Percentiles rank a stretch among this genome's conserved stretches.
Evolutionary conservation across 1,284 basidiomycete species (phyloP).

Genomic region (Cystobasidiaceae sp.): DNA sequence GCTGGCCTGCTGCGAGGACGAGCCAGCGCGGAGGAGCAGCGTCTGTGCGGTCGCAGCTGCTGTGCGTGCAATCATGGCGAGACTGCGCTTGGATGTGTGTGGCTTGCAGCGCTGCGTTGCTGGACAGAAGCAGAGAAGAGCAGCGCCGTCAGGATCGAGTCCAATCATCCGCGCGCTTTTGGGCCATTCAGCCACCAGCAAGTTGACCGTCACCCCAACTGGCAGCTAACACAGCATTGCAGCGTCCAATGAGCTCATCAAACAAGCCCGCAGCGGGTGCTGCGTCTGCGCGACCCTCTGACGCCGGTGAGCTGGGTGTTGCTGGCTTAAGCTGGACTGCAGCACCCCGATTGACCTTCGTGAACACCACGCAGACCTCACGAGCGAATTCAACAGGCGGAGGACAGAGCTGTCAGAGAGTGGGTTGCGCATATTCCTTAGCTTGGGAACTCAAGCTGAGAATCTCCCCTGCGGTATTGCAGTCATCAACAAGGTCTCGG

Average conservation of each 20-base stretch:
- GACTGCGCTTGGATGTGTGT: too few relatives aligned
- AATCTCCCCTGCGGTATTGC: neutral
- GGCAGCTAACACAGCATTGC: too few relatives aligned
- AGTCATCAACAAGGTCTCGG: constrained; percentile 67
- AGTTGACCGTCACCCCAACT: too few relatives aligned
- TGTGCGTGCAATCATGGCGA: too few relatives aligned
- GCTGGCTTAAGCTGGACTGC: neutral
- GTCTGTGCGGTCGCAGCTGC: too few relatives aligned
- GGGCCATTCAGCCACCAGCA: too few relatives aligned
- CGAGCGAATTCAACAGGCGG: constrained; percentile 28
- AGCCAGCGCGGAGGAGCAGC: too few relatives aligned
- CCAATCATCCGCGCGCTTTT: too few relatives aligned
- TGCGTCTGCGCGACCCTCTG: constrained; percentile 11
- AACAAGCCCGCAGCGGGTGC: neutral
- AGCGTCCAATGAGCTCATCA: constrained; percentile 14
- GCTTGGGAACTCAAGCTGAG: neutral
- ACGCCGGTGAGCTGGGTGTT: constrained; percentile 5
- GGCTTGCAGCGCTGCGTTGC: too few relatives aligned
- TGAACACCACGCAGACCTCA: neutral
- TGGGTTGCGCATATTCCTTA: neutral
- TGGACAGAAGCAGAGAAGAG: too few relatives aligned
- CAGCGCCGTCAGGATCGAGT: too few relatives aligned
- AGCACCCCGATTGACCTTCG: neutral
- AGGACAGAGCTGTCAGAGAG: constrained; percentile 26
- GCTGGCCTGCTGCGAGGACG: too few relatives aligned